Evolutionary conservation across 495 filamentous ascomycete species (phyloP).

Genomic region (Penicillium cosmopolitanum): DNA sequence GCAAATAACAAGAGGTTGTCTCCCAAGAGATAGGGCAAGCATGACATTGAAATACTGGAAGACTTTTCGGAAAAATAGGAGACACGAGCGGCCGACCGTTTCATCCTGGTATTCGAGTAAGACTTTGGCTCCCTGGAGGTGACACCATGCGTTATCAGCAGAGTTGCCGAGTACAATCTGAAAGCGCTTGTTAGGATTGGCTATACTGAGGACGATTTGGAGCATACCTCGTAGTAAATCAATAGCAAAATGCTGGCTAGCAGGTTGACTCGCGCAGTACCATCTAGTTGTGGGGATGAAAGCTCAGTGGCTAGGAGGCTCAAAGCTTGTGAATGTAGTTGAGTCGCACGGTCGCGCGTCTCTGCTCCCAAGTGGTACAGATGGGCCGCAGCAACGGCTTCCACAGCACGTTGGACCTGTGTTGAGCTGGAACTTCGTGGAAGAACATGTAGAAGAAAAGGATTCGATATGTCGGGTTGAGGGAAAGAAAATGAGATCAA

Average conservation of each 20-base stretch:
- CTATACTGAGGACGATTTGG: neutral
- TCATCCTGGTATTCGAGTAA: conserved; percentile 11
- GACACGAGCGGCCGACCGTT: neutral
- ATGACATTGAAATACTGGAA: conserved; percentile 23
- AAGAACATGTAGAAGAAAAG: conserved; percentile 15
- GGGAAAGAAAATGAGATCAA: conserved; percentile 14
- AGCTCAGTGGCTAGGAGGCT: conserved; percentile 12
- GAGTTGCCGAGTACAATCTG: conserved; percentile 20
- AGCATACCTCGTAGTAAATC: conserved; percentile 20
- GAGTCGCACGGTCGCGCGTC: conserved; percentile 4
- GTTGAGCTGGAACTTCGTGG: conserved; percentile 4
- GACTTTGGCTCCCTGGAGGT: conserved; percentile 13
- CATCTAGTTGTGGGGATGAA: conserved; percentile 4
- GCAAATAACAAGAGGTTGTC: conserved; percentile 6
- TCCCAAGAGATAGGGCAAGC: conserved; percentile 14
- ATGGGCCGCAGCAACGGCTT: conserved; percentile 19
- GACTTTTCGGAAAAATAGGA: conserved; percentile 13
- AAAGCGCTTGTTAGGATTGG: neutral
- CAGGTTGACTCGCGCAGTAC: conserved; percentile 3
- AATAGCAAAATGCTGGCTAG: conserved; percentile 15
- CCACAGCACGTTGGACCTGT: conserved; percentile 15
- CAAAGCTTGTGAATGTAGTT: conserved; percentile 14
- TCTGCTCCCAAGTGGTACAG: conserved; percentile 14
- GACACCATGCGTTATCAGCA: conserved; percentile 17
- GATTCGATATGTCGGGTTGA: conserved; percentile 5